Conservation (phyloP, 1,139 yeast species). For the Kurtzmaniella quercitrusa region DNA sequence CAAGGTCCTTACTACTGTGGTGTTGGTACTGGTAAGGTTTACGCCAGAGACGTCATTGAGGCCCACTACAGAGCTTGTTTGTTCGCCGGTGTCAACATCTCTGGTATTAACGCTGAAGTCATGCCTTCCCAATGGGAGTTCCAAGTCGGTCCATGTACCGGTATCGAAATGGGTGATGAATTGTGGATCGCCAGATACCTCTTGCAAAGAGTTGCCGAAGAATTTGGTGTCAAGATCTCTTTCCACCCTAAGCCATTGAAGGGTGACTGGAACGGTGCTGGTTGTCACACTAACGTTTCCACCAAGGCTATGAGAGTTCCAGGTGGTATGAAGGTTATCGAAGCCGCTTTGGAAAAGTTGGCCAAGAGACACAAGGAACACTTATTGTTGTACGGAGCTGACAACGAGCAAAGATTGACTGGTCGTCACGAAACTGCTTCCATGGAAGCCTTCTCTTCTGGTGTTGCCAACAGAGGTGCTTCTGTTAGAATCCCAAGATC, state of each 20-base stretch:
- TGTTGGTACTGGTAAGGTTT: slow-evolving; percentile 98
- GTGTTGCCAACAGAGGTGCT: slow-evolving; percentile 99
- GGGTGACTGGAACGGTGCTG: slow-evolving; percentile 99
- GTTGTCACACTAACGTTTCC: slow-evolving; percentile 98
- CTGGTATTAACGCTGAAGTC: slow-evolving; percentile 98
- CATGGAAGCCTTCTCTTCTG: slow-evolving; percentile 83
- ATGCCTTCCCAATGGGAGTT: slow-evolving; percentile 99
- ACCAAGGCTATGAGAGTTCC: slow-evolving; percentile 85
- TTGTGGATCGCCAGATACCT: slow-evolving; percentile 95
- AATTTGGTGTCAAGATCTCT: slow-evolving; percentile 96
- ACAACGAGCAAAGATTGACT: slow-evolving; percentile 90
- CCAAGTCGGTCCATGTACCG: slow-evolving; percentile 98
- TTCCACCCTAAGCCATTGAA: slow-evolving; percentile 98
- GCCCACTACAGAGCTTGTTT: slow-evolving; percentile 99
- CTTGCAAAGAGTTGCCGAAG: slow-evolving; percentile 94
- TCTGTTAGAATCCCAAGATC: slow-evolving; percentile 98
- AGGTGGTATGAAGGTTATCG: slow-evolving; percentile 95
- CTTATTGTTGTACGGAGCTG: slow-evolving; percentile 91
- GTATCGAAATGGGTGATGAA: slow-evolving; percentile 95
- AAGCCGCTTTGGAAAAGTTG: slow-evolving; percentile 86
- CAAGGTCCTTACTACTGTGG: slow-evolving; percentile 99
- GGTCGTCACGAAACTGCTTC: slow-evolving; percentile 99
- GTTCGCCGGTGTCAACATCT: slow-evolving; percentile 81
- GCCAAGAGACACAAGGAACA: slow-evolving; percentile 97
- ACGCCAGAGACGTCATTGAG: slow-evolving; percentile 96